Evolutionary conservation across 352 stramenopile genomes (phyloP).

Genomic region (Globisporangium acanthophoron): DNA sequence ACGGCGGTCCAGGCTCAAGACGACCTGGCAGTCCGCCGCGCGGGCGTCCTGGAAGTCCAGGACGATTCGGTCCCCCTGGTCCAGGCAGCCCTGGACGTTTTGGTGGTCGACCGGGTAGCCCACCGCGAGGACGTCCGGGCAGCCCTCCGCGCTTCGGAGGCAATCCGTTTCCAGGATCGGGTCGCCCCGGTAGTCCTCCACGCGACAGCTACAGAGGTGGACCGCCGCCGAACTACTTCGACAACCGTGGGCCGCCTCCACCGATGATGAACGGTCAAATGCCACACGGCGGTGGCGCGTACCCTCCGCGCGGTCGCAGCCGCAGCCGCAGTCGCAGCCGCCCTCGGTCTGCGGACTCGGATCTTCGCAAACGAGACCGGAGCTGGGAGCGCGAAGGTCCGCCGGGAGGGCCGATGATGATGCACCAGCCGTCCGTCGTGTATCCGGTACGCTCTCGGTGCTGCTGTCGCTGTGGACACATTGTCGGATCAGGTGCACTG

Average conservation of each 20-base stretch:
- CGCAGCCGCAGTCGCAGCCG: constrained; percentile 22
- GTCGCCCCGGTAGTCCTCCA: constrained; percentile 12
- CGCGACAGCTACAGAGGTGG: constrained; percentile 21
- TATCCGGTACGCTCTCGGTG: constrained; percentile 7
- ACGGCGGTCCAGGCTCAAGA: neutral
- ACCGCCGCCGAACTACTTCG: constrained; percentile 18
- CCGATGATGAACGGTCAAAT: constrained; percentile 22
- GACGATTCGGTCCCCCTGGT: neutral
- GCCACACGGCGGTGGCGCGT: neutral
- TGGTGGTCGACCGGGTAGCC: constrained; percentile 3
- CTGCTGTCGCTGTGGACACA: neutral
- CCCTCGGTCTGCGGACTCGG: constrained; percentile 3
- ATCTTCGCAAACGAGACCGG: constrained; percentile 10
- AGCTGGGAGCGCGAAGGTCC: constrained; percentile 14
- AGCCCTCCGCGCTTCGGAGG: constrained; percentile 5
- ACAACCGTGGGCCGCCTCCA: constrained; percentile 22
- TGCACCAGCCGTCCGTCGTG: constrained; percentile 8
- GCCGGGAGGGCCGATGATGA: constrained; percentile 2
- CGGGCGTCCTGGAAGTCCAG: neutral
- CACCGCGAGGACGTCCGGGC: neutral
- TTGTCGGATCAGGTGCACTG: neutral
- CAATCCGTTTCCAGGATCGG: neutral
- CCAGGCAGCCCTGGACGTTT: neutral
- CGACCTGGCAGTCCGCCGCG: neutral
- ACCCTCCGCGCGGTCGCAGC: constrained; percentile 22